Percentiles rank a stretch among this genome's conserved stretches.
Conservation (phyloP, 148 eudicot species). For the Chenopodium album region DNA sequence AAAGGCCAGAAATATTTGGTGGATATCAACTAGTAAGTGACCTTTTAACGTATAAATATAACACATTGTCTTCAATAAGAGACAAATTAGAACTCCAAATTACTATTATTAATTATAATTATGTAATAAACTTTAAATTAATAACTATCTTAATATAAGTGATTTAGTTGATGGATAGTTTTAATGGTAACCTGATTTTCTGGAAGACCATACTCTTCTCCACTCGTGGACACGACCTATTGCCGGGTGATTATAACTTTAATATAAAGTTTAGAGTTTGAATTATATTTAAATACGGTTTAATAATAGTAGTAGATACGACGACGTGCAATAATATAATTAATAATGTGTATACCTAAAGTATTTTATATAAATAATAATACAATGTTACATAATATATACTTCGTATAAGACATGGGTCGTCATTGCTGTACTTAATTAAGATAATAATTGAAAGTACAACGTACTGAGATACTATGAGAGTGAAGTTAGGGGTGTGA, state of each 20-base stretch:
- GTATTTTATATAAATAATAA: background rate
- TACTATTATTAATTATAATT: background rate
- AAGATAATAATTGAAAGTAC: background rate
- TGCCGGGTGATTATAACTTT: slow-evolving; percentile 24
- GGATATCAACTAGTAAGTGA: slow-evolving; percentile 15
- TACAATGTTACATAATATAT: background rate
- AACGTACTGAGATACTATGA: background rate
- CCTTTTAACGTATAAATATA: slow-evolving; percentile 24
- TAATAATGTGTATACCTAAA: slow-evolving; percentile 8
- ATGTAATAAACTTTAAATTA: background rate
- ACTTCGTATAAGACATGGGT: slow-evolving; percentile 7
- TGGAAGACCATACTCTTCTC: slow-evolving; percentile 30
- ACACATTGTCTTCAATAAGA: slow-evolving; percentile 20
- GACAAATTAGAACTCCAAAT: slow-evolving; percentile 21
- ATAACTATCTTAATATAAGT: background rate
- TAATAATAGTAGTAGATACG: slow-evolving; percentile 8
- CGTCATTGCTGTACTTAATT: slow-evolving; percentile 10
- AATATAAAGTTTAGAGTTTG: background rate
- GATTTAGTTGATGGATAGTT: background rate
- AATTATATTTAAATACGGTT: background rate
- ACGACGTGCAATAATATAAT: slow-evolving; percentile 22
- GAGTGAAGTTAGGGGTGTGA: slow-evolving; percentile 1
- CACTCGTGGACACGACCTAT: slow-evolving; percentile 43
- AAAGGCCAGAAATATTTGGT: slow-evolving; percentile 21
- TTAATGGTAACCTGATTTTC: slow-evolving; percentile 20